phyloP scores from a whole-genome alignment of 2,329 filamentous ascomycete species.

The Podosphaera leucotricha region DNA sequence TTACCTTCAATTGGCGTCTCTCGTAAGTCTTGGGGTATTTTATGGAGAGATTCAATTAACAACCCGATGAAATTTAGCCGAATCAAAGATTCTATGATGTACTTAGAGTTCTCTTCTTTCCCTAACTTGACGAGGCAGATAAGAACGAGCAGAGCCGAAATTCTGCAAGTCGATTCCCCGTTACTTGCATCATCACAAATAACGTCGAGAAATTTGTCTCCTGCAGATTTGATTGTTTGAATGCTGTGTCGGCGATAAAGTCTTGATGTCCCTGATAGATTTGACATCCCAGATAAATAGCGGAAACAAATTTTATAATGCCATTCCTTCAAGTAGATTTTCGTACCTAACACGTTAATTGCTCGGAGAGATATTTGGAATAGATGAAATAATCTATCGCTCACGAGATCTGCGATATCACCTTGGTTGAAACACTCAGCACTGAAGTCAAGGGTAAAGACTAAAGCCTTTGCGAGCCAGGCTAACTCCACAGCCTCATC shows the following conservation, averaged over 20 bases:
- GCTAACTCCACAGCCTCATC: conserved; percentile 54
- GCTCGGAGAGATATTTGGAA: conserved; percentile 72
- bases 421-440: conserved; percentile 18
- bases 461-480: conserved; percentile 46
- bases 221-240: conserved; percentile 54
- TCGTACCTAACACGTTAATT: conserved; percentile 49
- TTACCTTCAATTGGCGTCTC: conserved; percentile 30
- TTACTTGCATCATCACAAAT: conserved; percentile 85
- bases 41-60: conserved; percentile 66
- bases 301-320: conserved; percentile 86
- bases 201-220: conserved; percentile 60
- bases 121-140: conserved; percentile 54
- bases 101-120: conserved; percentile 43
- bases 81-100: conserved; percentile 57
- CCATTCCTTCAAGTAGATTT: conserved; percentile 48
- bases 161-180: conserved; percentile 58
- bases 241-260: conserved; percentile 26
- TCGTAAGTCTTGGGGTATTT: conserved; percentile 49
- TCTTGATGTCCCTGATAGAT: conserved; percentile 27
- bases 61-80: conserved; percentile 79
- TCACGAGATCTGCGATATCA: conserved; percentile 46
- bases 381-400: conserved; percentile 74
- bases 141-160: conserved; percentile 68
- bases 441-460: conserved; percentile 45
- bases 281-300: conserved; percentile 48